Base-by-base conservation (phyloP, 768 basidiomycete genomes). In the Dacryopinax spathularia region DNA sequence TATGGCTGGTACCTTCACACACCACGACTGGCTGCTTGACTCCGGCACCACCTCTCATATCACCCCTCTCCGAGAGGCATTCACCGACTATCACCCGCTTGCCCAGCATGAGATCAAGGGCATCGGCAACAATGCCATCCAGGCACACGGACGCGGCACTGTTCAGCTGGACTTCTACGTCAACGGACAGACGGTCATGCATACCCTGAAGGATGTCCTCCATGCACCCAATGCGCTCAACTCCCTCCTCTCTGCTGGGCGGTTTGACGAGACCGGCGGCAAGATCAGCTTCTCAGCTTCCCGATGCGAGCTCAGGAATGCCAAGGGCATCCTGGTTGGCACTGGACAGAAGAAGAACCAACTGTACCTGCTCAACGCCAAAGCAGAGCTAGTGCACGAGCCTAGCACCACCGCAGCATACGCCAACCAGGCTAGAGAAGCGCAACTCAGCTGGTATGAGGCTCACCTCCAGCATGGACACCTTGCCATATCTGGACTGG, bases 121-220 rank as follows among this genome's bases (percentile, higher is more conserved):
- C 18, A 35, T 60, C 6, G 60, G 31, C 29, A 33, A 60, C 60
- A 33, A 33, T 35, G 60, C 34, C 16, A 60, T 33, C 9, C 60
- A 60, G 33, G 60, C 29, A 12, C 12, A 18, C 16, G 60, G 34
- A 60, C 60, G 18, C 18, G 29, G 60, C 12, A 27, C 29, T 6
- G 22, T 60, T 6, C 10, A 33, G 34, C 29, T 44, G 25, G 12
- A 60, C 60, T 35, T 60, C 18, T 33, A 12, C 33, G 31, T 60
- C 9, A 60, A 33, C 25, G 34, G 31, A 6, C 15, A 60, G 60
- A 62, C 65, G 63, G 22, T 94, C 91, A 12, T 91, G 91, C n/a
- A 87, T 71, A 13, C 83, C 86, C 34, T 56, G 25, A 56, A 56
- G 48, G 48, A 56, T 56, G 48, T 56, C 3, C 48, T 56, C 48